Evolutionary conservation across 208 protist species (phyloP).

Genomic region (Herpetomonas samuelpessoai): DNA sequence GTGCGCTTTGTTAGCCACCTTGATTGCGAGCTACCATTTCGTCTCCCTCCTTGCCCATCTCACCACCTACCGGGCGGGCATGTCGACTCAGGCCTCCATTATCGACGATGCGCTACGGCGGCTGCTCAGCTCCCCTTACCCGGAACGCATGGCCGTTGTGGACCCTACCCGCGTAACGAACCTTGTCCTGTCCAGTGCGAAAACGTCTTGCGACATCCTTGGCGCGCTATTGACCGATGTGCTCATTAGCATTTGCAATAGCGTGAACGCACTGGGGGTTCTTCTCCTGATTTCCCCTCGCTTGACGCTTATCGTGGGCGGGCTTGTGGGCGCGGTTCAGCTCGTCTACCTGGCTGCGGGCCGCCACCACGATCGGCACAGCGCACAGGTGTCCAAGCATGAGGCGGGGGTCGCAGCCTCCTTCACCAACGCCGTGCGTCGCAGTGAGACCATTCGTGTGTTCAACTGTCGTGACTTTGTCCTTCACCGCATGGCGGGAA

Average conservation of each 20-base stretch:
- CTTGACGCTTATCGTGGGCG: conserved; percentile 49
- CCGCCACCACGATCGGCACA: conserved; percentile 21
- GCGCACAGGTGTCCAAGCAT: conserved; percentile 27
- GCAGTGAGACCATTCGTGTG: conserved; percentile 62
- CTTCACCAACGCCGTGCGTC: conserved; percentile 58
- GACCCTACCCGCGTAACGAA: conserved; percentile 48
- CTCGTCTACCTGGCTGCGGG: conserved; percentile 42
- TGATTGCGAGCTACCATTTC: conserved; percentile 39
- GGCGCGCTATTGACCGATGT: conserved; percentile 59
- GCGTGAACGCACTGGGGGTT: conserved; percentile 21
- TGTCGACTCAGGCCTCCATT: conserved; percentile 32
- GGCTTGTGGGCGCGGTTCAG: conserved; percentile 40
- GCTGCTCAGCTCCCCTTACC: conserved; percentile 32
- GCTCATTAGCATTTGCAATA: conserved; percentile 26
- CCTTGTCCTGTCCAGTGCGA: conserved; percentile 39
- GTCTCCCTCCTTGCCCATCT: conserved; percentile 51
- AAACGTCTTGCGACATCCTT: conserved; percentile 32
- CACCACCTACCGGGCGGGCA: conserved; percentile 38
- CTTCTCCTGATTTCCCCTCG: conserved; percentile 57
- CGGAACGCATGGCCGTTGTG: conserved; percentile 49
- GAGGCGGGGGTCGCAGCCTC: conserved; percentile 47
- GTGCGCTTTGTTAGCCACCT: conserved; percentile 33
- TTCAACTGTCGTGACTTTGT: conserved; percentile 59
- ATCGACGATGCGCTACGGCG: conserved; percentile 25
- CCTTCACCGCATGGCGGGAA: conserved; percentile 25